Evolutionary conservation across 805 yeast species (phyloP).

Genomic region (Saccharomycopsis vini): DNA sequence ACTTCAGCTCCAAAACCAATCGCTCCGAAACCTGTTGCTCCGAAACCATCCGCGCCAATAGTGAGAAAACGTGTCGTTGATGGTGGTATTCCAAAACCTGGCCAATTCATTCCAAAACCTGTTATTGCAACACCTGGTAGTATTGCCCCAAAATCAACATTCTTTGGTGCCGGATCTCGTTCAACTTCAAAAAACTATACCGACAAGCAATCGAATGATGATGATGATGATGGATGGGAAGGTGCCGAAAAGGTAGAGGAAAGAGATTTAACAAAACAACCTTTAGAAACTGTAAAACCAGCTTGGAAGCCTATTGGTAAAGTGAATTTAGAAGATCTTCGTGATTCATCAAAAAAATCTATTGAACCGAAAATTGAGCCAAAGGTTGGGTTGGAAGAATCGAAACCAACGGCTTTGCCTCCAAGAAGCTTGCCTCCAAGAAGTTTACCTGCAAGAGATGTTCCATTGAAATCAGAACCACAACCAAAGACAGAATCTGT

Average conservation of each 20-base stretch:
- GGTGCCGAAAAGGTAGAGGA: conserved; percentile 37
- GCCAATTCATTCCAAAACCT: conserved; percentile 24
- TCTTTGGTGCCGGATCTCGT: conserved; percentile 13
- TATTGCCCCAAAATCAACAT: conserved; percentile 19
- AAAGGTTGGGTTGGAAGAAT: conserved; percentile 9
- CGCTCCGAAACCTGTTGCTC: conserved; percentile 25
- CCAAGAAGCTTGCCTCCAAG: neutral
- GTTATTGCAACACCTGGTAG: conserved; percentile 24
- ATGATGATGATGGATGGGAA: conserved; percentile 35
- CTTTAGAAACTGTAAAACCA: conserved; percentile 34
- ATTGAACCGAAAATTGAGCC: conserved; percentile 23
- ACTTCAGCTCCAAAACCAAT: conserved; percentile 24
- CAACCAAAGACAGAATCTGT: conserved; percentile 13
- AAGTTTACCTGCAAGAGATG: neutral
- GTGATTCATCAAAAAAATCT: conserved; percentile 33
- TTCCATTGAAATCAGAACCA: conserved; percentile 2
- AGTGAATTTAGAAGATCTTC: conserved; percentile 42
- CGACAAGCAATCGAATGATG: conserved; percentile 10
- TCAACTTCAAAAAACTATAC: neutral
- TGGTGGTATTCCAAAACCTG: neutral
- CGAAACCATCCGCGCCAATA: conserved; percentile 21
- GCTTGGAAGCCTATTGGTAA: conserved; percentile 57
- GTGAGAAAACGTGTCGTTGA: conserved; percentile 1
- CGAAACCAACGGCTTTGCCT: neutral
- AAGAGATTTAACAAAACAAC: conserved; percentile 41